A percentile compares a stretch with the other conserved stretches of the same genome.
These are phyloP conservation scores for Xylaria sp. DNA, from an alignment of 2,329 filamentous ascomycete species.

Conservation along the genomic window DNA sequence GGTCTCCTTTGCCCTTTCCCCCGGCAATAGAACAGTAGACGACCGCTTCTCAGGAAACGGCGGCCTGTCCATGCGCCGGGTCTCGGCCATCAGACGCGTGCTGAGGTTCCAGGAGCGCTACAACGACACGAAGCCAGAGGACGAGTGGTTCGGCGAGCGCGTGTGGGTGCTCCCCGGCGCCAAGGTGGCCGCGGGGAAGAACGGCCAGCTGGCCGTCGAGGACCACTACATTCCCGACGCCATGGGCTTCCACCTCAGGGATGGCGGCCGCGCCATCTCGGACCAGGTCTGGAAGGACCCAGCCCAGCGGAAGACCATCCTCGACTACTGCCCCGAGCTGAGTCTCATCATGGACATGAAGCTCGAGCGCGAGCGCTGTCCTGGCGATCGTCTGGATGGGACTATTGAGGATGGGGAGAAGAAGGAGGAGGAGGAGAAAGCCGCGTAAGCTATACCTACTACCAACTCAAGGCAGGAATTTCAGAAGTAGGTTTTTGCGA, in stretches of 20 bases:
- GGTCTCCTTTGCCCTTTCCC: not conserved
- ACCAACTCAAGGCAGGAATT: not conserved
- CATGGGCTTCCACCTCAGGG: constrained; percentile 65
- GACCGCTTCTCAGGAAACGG: constrained; percentile 64
- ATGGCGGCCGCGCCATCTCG: constrained; percentile 55
- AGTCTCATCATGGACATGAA: constrained; percentile 68
- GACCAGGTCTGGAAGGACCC: constrained; percentile 60
- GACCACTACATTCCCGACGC: constrained; percentile 61
- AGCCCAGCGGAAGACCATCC: constrained; percentile 58
- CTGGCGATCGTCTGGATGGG: constrained; percentile 48
- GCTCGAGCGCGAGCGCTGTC: constrained; percentile 60
- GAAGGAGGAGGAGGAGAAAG: not conserved
- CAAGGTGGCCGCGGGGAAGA: constrained; percentile 56
- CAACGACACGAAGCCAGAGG: constrained; percentile 63
- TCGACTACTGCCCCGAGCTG: constrained; percentile 67
- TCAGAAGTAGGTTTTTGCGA: not conserved
- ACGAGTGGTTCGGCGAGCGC: constrained; percentile 65
- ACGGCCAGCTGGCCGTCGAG: constrained; percentile 61
- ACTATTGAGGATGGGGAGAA: constrained; percentile 14
- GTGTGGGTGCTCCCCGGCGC: constrained; percentile 60
- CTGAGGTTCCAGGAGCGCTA: constrained; percentile 61
- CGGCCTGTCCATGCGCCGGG: constrained; percentile 64
- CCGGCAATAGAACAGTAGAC: constrained; percentile 49
- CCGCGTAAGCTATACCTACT: not conserved
- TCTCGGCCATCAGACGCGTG: constrained; percentile 62